Evolutionary conservation across 108 stramenopile genomes (phyloP), one percentile per base, ranked within the genome.

Genomic region (Nitzschia sp.): DNA sequence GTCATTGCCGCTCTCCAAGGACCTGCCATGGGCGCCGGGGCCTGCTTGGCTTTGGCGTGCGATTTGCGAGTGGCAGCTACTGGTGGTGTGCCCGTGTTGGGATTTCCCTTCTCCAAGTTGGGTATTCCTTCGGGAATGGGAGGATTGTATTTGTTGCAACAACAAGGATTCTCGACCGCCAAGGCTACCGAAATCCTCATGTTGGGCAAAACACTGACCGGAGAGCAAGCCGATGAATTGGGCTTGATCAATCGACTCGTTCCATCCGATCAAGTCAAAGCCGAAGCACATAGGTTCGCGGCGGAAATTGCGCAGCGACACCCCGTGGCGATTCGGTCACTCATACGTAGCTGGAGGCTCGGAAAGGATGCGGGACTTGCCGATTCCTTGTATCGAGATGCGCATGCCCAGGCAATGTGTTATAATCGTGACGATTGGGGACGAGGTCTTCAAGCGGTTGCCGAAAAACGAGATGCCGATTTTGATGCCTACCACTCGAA

Each of bases 91-190:
- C 72, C 47, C 11, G 45, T 75, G 6, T 69, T 90, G 52, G 89
- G 92, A n/a, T 83, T 90, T 63, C 88, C 80, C 57, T 94, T 94
- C 68, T 53, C 69, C 22, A 71, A 68, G 63, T 50, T 94, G 36
- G 92, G 92, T 1, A 83, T 94, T 59, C 89, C 88, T 45, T 68
- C 83, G 2, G 92, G 92, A 2, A 89, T 94, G 92, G 92, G 87
- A 25, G 78, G 73, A 15, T 73, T 79, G 30, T 84, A 90, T 59
- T 61, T 87, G 23, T 33, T 94, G 33, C 84, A 85, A 45, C 62
- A 60, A 21, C 5, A 75, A 5, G 82, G 80, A 19, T 44, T 54
- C 11, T 34, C 69, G 9, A 15, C 68, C 4, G 22, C 84, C 38
- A 45, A 58, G 23, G 87, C 83, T 3, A 67, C 35, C 17, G 74